These are phyloP conservation scores for Tricholoma furcatifolium DNA, from an alignment of 768 basidiomycete species.

Conservation along the genomic window DNA sequence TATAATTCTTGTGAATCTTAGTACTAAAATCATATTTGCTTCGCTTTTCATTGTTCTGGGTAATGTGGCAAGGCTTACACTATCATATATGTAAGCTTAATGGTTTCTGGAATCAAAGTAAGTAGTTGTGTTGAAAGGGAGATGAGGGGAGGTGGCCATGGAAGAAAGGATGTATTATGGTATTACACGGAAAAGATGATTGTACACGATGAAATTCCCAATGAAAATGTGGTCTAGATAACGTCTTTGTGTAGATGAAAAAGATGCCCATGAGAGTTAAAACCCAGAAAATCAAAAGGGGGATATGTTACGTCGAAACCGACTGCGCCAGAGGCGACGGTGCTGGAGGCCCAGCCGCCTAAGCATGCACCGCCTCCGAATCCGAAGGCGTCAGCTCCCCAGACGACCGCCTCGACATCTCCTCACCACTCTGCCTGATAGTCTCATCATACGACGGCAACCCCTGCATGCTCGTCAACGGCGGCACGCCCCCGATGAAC, in stretches of 20 bases:
- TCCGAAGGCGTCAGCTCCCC: conserved; percentile 1
- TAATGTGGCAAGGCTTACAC: too few species aligned
- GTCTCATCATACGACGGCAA: conserved; percentile 89
- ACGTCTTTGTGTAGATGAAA: background rate
- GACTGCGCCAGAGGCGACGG: background rate
- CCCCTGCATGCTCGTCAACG: conserved; percentile 71
- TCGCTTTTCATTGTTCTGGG: background rate
- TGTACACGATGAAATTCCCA: background rate
- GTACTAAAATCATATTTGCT: background rate
- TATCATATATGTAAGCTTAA: too few species aligned
- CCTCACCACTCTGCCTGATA: conserved; percentile 22
- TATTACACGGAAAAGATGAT: too few species aligned
- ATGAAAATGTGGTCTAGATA: background rate
- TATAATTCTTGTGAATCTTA: background rate
- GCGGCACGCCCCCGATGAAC: conserved; percentile 90
- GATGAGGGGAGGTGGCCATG: too few species aligned
- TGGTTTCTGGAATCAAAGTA: too few species aligned
- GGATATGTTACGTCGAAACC: background rate
- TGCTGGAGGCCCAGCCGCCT: background rate
- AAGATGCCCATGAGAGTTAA: too few species aligned
- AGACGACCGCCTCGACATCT: conserved; percentile 21
- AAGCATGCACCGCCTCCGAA: background rate
- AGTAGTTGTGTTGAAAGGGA: too few species aligned
- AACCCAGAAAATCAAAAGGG: too few species aligned
- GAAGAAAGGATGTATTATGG: too few species aligned